Evolutionary conservation across 2,329 filamentous ascomycete species (phyloP).

Genomic region (Fonsecaea monophora): DNA sequence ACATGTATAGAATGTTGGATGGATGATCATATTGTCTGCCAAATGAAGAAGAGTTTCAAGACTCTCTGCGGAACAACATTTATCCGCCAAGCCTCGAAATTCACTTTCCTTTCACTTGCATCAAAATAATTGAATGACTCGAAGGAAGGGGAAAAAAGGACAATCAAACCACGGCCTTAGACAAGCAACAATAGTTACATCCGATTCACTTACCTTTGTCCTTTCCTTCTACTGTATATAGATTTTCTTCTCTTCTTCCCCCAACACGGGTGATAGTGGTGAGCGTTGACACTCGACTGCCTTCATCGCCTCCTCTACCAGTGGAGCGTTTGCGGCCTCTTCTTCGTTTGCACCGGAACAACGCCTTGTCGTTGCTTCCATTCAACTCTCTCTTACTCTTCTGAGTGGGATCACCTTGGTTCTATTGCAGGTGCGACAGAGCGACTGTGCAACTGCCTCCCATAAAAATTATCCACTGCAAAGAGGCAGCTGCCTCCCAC

Average conservation of each 20-base stretch:
- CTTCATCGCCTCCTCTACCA: not conserved
- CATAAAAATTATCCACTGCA: not conserved
- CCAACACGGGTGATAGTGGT: not conserved
- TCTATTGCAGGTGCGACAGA: conserved; percentile 4
- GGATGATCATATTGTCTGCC: not conserved
- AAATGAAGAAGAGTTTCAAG: not conserved
- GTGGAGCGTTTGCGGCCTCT: not conserved
- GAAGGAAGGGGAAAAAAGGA: not conserved
- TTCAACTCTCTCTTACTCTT: not conserved
- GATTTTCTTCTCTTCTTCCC: not conserved
- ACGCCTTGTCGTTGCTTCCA: not conserved
- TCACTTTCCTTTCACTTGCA: not conserved
- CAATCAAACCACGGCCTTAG: not conserved
- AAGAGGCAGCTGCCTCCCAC: conserved; percentile 10
- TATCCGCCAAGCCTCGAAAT: not conserved
- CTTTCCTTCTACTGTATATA: not conserved
- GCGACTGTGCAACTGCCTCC: conserved; percentile 6
- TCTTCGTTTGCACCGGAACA: not conserved
- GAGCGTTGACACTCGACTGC: not conserved
- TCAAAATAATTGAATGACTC: not conserved
- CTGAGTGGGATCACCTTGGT: not conserved
- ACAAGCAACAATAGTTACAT: not conserved
- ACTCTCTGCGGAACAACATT: not conserved
- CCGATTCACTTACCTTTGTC: not conserved
- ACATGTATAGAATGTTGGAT: not conserved